phyloP scores from a whole-genome alignment of 1,284 basidiomycete species.

The Rhodotorula sp. region DNA sequence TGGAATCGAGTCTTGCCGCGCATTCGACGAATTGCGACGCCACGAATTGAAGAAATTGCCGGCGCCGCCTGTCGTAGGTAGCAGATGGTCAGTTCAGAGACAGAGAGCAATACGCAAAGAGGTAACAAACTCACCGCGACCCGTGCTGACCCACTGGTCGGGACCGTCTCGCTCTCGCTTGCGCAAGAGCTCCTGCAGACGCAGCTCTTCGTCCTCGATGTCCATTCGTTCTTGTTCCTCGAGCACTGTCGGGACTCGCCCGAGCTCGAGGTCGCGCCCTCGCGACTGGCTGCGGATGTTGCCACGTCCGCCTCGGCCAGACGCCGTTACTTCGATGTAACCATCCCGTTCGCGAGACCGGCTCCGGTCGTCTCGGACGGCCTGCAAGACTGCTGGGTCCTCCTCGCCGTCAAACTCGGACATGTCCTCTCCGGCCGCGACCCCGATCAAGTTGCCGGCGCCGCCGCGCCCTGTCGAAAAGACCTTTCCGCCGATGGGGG shows the following conservation, averaged over 20 bases:
- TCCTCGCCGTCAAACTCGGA: slow-evolving; percentile 25
- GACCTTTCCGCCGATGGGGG: slow-evolving; percentile 16
- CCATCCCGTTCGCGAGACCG: slow-evolving; percentile 24
- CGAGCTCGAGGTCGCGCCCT: slow-evolving; percentile 23
- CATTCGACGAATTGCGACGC: not conserved
- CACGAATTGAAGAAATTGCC: slow-evolving; percentile 12
- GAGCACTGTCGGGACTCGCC: slow-evolving; percentile 25
- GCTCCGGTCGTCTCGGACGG: slow-evolving; percentile 19
- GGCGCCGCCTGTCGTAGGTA: not conserved
- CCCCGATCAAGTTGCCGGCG: slow-evolving; percentile 25
- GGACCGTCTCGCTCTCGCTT: slow-evolving; percentile 26
- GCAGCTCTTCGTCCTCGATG: slow-evolving; percentile 24
- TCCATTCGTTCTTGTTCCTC: slow-evolving; percentile 31
- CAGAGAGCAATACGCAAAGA: not conserved
- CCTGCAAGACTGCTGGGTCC: slow-evolving; percentile 16
- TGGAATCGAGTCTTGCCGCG: not conserved
- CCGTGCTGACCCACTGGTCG: slow-evolving; percentile 28
- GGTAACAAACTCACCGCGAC: slow-evolving; percentile 13
- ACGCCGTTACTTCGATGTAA: slow-evolving; percentile 9
- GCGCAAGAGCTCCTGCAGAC: slow-evolving; percentile 18
- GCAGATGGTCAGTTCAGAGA: not conserved
- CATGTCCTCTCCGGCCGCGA: slow-evolving; percentile 9
- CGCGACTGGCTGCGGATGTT: slow-evolving; percentile 29
- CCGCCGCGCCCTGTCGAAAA: slow-evolving; percentile 30
- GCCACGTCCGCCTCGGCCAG: slow-evolving; percentile 28